Evolutionary conservation across 2,329 filamentous ascomycete species (phyloP).

Genomic region (Hypoxylon sp.): DNA sequence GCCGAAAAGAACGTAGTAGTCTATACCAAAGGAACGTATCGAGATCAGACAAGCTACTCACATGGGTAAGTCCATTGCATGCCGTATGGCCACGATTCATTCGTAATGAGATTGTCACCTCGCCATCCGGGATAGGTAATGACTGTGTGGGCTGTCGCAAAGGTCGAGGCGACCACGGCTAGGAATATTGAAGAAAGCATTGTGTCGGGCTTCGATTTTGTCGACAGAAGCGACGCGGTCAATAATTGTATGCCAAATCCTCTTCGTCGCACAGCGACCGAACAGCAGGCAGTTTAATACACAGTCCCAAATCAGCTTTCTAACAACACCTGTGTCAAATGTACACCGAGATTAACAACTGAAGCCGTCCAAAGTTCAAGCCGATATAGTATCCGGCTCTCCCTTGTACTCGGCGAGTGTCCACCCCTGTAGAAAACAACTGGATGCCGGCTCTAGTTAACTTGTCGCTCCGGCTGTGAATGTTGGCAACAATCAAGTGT

Average conservation of each 20-base stretch:
- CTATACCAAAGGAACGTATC: background rate
- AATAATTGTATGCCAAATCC: background rate
- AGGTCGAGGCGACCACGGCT: conserved; percentile 61
- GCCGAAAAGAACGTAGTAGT: conserved; percentile 18
- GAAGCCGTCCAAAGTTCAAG: conserved; percentile 1
- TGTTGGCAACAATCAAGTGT: conserved; percentile 2
- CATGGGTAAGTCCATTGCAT: conserved; percentile 98
- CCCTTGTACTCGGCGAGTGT: conserved; percentile 9
- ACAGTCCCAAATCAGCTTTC: conserved; percentile 4
- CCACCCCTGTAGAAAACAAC: background rate
- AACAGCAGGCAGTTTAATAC: background rate
- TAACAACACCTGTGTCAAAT: background rate
- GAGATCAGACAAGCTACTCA: conserved; percentile 62
- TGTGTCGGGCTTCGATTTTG: conserved; percentile 33
- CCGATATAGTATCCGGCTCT: background rate
- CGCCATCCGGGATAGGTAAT: conserved; percentile 89
- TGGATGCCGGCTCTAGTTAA: background rate
- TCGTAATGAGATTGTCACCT: conserved; percentile 87
- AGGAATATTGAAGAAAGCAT: conserved; percentile 65
- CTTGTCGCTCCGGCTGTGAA: conserved; percentile 3
- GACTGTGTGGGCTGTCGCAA: conserved; percentile 80
- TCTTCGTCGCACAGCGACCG: conserved; percentile 33
- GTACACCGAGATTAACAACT: background rate
- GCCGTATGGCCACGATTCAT: conserved; percentile 84
- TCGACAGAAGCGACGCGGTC: background rate